These are phyloP conservation scores for Lyophyllum decastes DNA, from an alignment of 768 basidiomycete species.

Conservation along the genomic window DNA sequence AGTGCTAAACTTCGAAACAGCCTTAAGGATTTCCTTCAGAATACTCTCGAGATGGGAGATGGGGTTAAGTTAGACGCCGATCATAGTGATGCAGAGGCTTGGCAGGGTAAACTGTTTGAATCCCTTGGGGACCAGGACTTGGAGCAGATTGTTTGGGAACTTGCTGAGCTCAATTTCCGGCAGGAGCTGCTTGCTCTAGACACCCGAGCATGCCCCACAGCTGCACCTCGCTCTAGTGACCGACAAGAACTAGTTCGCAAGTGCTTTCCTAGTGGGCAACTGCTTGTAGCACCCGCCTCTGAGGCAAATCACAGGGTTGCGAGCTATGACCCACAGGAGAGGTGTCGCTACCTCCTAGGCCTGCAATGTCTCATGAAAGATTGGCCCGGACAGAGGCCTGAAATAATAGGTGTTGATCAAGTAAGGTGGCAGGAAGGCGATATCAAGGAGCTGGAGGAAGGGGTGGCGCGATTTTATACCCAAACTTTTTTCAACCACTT, in stretches of 20 bases:
- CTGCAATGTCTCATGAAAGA: neutral
- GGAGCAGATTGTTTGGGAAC: slow-evolving; percentile 6
- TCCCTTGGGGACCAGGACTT: neutral
- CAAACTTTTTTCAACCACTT: neutral
- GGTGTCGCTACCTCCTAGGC: neutral
- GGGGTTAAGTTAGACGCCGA: neutral
- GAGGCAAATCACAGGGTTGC: neutral
- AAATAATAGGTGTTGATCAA: neutral
- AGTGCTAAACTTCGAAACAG: neutral
- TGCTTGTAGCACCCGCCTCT: neutral
- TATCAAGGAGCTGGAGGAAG: neutral
- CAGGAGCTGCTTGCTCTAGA: no score
- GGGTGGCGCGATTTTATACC: neutral
- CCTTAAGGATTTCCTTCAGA: slow-evolving; percentile 7
- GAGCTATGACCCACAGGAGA: neutral
- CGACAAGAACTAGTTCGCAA: no score
- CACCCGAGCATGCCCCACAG: no score
- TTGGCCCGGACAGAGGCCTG: neutral
- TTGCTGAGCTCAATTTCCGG: no score
- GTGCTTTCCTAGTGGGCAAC: neutral
- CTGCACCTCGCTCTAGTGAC: no score
- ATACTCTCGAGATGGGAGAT: neutral
- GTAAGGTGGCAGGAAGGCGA: neutral
- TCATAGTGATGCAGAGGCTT: neutral
- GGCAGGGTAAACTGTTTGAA: neutral